Conservation (phyloP, 805 yeast genomes). For the Wickerhamiella slavikovae region DNA sequence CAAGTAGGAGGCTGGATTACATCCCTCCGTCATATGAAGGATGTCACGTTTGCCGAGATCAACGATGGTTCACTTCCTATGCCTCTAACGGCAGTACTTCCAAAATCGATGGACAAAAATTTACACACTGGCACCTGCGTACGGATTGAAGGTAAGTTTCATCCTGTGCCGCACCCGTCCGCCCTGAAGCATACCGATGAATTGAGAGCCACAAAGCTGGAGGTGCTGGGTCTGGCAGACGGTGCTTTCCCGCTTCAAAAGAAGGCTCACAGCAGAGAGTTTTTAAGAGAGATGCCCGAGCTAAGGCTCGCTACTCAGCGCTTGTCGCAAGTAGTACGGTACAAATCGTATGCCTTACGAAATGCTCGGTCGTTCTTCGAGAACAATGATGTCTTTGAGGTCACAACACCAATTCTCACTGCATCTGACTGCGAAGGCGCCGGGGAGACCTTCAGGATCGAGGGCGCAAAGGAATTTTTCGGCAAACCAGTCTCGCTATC, state of each 20-base stretch:
- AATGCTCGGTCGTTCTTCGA: slow-evolving; percentile 34
- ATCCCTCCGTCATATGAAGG: slow-evolving; percentile 51
- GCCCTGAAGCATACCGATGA: slow-evolving; percentile 35
- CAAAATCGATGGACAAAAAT: slow-evolving; percentile 10
- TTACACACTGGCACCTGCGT: slow-evolving; percentile 28
- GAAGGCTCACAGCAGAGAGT: slow-evolving; percentile 45
- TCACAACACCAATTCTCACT: slow-evolving; percentile 72
- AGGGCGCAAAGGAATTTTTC: slow-evolving; percentile 25
- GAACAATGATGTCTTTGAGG: slow-evolving; percentile 37
- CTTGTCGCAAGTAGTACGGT: slow-evolving; percentile 45
- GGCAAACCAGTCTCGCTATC: slow-evolving; percentile 54
- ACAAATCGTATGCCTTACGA: slow-evolving; percentile 47
- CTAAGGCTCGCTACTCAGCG: slow-evolving; percentile 53
- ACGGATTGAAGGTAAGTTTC: slow-evolving; percentile 24
- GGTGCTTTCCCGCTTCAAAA: slow-evolving; percentile 66
- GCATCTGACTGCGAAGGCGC: slow-evolving; percentile 94
- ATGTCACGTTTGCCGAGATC: slow-evolving; percentile 59
- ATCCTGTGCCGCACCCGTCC: slow-evolving; percentile 27
- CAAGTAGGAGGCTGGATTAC: slow-evolving; percentile 55
- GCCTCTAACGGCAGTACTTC: slow-evolving; percentile 34
- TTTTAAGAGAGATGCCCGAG: slow-evolving; percentile 51
- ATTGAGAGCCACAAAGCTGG: slow-evolving; percentile 22
- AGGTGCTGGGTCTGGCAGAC: slow-evolving; percentile 39
- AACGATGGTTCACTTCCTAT: slow-evolving; percentile 50
- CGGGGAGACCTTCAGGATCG: slow-evolving; percentile 64